Percentiles rank a stretch among this genome's conserved stretches.
These are phyloP conservation scores for Telopea speciosissima DNA, from an alignment of 177 flowering plant genomes.

Conservation along the genomic window DNA sequence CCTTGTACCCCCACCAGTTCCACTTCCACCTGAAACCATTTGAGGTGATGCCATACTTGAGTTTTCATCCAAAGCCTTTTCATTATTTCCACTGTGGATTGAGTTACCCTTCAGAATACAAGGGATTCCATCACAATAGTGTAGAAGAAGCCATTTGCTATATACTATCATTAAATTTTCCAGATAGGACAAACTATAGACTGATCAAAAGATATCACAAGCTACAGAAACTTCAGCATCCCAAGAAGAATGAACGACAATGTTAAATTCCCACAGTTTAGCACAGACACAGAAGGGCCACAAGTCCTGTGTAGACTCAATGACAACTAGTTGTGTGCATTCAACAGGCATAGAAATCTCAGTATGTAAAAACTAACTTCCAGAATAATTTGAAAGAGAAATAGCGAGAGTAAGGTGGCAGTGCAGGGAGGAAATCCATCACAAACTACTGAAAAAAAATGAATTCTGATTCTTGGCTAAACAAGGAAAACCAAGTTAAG, in stretches of 20 bases:
- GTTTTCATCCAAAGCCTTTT: conserved; percentile 23
- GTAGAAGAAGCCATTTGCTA: conserved; percentile 19
- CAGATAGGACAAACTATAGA: neutral
- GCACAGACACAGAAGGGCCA: too few species aligned
- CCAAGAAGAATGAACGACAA: neutral
- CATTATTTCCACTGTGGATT: conserved; percentile 19
- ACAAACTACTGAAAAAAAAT: too few species aligned
- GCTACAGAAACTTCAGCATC: too few species aligned
- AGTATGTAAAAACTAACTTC: too few species aligned
- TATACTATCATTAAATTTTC: conserved; percentile 12
- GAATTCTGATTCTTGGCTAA: too few species aligned
- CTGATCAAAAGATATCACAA: neutral
- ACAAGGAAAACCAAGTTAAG: too few species aligned
- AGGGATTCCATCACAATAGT: conserved; percentile 36
- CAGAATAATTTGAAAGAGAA: too few species aligned
- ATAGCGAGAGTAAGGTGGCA: too few species aligned
- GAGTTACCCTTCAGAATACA: conserved; percentile 53
- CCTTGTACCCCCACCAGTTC: conserved; percentile 56
- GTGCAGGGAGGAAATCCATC: too few species aligned
- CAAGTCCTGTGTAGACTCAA: too few species aligned
- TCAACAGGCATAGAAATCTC: too few species aligned
- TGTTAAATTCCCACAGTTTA: neutral
- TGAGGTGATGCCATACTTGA: conserved; percentile 26
- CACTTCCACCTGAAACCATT: conserved; percentile 26
- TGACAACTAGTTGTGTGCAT: too few species aligned